phyloP scores from a whole-genome alignment of 805 yeast genomes.

The Metschnikowia santaceciliae region DNA sequence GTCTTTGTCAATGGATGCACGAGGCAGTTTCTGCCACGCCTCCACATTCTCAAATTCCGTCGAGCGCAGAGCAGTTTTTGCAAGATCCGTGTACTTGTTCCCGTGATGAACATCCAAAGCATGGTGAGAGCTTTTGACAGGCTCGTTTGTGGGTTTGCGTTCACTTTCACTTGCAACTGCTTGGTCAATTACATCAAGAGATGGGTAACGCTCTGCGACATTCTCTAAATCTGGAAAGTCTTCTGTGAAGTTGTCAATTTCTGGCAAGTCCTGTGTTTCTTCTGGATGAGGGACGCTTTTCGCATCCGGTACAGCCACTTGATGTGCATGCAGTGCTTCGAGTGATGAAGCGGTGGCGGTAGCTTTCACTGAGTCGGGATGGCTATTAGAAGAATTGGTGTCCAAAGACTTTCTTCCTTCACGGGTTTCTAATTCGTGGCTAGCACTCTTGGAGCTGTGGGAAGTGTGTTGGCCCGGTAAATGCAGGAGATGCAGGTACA shows the following conservation, averaged over 20 bases:
- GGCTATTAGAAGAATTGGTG: not conserved
- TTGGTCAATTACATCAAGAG: conserved; percentile 33
- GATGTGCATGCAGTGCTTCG: not conserved
- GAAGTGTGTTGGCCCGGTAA: conserved; percentile 7
- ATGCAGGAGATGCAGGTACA: conserved; percentile 9
- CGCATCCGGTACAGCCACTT: not conserved
- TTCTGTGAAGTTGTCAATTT: not conserved
- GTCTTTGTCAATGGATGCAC: conserved; percentile 22
- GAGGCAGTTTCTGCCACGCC: conserved; percentile 32
- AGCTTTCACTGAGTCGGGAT: not conserved
- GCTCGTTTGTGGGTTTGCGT: not conserved
- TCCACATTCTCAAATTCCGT: conserved; percentile 17
- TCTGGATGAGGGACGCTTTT: not conserved
- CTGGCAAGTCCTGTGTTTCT: not conserved
- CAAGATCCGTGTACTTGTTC: not conserved
- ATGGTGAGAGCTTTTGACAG: not conserved
- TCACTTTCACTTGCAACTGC: not conserved
- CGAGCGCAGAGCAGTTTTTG: not conserved
- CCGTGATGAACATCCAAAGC: not conserved
- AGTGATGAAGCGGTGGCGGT: not conserved
- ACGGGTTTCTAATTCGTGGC: not conserved
- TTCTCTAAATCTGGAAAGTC: conserved; percentile 36
- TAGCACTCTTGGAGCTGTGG: conserved; percentile 1
- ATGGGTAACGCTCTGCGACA: conserved; percentile 52
- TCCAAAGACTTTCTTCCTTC: conserved; percentile 2